These are phyloP conservation scores for Arthrobotrys sinensis DNA, from an alignment of 2,329 filamentous ascomycete genomes.

Conservation along the genomic window DNA sequence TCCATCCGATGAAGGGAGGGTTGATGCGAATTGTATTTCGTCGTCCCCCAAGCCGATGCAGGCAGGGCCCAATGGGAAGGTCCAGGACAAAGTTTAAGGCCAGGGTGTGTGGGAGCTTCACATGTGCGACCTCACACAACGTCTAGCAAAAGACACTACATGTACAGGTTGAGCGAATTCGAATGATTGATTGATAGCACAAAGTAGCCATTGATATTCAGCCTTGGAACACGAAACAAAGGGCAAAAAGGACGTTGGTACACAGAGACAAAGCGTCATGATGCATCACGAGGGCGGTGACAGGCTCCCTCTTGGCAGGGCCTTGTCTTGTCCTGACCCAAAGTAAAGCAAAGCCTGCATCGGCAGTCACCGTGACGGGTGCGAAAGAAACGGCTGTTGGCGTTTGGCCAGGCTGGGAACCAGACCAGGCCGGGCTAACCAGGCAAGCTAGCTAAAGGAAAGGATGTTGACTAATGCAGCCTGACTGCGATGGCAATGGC, in stretches of 20 bases:
- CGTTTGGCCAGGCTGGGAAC: background rate
- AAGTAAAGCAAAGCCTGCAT: background rate
- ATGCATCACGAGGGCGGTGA: conserved; percentile 9
- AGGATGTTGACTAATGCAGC: conserved; percentile 17
- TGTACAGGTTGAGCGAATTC: background rate
- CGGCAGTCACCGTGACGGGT: conserved; percentile 44
- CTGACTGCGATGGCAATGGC: conserved; percentile 30
- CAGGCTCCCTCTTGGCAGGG: conserved; percentile 6
- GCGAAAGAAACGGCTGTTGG: background rate
- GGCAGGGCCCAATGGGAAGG: conserved; percentile 31
- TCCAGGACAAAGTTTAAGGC: background rate
- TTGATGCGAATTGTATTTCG: conserved; percentile 4
- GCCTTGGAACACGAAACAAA: no score
- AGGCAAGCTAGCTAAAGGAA: background rate
- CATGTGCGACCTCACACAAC: conserved; percentile 6
- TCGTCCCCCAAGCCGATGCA: conserved; percentile 15
- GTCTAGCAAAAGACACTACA: background rate
- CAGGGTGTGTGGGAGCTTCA: background rate
- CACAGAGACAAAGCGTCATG: conserved; percentile 5
- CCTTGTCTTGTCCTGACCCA: no score
- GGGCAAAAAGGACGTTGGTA: no score
- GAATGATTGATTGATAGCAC: no score
- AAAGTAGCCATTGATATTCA: background rate
- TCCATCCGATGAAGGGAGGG: background rate
- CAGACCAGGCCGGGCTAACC: conserved; percentile 7